A percentile compares a stretch with the other conserved stretches of the same genome.
Evolutionary conservation across 202 grass and related monocot genomes (phyloP).

Genomic region (Dendrocalamus latiflorus): DNA sequence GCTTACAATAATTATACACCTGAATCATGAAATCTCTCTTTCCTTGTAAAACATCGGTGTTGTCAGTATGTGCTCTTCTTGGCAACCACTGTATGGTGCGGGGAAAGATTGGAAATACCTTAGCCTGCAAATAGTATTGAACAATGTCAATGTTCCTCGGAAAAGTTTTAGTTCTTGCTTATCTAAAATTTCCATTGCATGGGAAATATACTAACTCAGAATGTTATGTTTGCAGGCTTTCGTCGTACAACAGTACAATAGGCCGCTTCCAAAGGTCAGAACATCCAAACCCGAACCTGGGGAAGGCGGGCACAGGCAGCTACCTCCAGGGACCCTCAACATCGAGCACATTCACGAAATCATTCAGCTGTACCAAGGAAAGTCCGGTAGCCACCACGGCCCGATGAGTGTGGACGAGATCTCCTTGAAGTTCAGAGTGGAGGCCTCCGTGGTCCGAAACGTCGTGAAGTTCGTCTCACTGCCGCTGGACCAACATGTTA

Average conservation of each 20-base stretch:
- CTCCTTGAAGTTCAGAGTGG: conserved; percentile 63
- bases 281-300: conserved; percentile 41
- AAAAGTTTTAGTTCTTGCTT: background rate
- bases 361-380: conserved; percentile 83
- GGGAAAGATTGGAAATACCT: background rate
- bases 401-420: conserved; percentile 62
- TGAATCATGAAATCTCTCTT: background rate
- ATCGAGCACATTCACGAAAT: conserved; percentile 62
- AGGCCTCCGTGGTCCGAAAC: conserved; percentile 42
- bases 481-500: conserved; percentile 43
- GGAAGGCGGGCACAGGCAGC: conserved; percentile 28
- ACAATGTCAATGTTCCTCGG: background rate
- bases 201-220: background rate
- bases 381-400: conserved; percentile 34
- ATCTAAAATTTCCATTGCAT: background rate
- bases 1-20: background rate
- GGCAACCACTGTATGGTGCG: background rate
- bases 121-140: background rate
- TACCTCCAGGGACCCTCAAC: conserved; percentile 63
- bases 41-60: background rate
- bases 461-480: conserved; percentile 75
- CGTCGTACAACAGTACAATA: conserved; percentile 49
- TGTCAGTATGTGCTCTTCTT: background rate
- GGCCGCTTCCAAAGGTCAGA: conserved; percentile 72
- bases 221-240: conserved; percentile 47